Evolutionary conservation across 1,139 yeast genomes (phyloP), one percentile per base, ranked within the genome.

Genomic region (Geotrichum klebahnii): DNA sequence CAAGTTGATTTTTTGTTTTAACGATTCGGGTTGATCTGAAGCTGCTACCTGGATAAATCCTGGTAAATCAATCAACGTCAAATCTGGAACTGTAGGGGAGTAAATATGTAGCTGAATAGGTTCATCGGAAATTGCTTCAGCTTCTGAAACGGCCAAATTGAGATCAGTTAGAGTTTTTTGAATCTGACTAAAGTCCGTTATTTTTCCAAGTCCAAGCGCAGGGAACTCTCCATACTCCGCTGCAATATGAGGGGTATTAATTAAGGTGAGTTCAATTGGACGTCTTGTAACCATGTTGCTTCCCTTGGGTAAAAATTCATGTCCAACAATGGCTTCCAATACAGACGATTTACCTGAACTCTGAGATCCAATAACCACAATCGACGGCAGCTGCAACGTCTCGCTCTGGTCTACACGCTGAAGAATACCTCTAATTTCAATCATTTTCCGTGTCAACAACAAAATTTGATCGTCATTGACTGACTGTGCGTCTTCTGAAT

Each of bases 31-130:
- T 68, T 94, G 98, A 66, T 92, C 97, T 3, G 95, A 90, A 1
- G 97, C 95, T 63, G 94, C 96, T 1, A 94, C 82, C 68, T 94
- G 98, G 58, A 94, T 94, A 65, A 94, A 94, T 3, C 99, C 99
- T 0, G 99, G 99, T 53, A 94, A 73, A 71, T 92, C 99, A 19
- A 94, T 96, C 58, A 94, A 72, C 0, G 97, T 88, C 53, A 92
- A 74, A 69, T 94, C 98, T 0, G 98, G 98, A 4, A 92, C 95
- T 48, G 80, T 76, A 3, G 97, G 95, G 1, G 98, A 90, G 65
- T 82, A 83, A 41, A 94, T 88, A 1, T 95, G 87, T 43, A 90
- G 75, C 65, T 88, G 95, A 50, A 90, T 90, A 2, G 97, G 97
- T 57, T 89, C 96, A 55, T 81, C 86, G 24, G 95, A 84, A 33